Conservation (phyloP, 2,329 filamentous ascomycete species). For the Monosporascus sp. region DNA sequence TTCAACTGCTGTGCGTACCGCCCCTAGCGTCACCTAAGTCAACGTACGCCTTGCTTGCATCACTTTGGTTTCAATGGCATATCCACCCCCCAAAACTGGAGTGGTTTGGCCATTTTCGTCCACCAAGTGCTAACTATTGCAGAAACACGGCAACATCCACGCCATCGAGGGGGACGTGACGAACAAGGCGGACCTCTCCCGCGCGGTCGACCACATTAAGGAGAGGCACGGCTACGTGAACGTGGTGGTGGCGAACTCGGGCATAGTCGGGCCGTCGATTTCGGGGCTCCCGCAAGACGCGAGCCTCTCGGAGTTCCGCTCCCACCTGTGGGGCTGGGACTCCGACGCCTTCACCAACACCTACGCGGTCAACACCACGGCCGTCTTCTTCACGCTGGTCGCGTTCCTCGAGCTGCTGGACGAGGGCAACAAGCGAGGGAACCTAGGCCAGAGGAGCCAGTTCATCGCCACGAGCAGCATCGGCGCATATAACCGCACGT, state of each 20-base stretch:
- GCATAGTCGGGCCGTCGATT: conserved; percentile 33
- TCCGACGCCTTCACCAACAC: conserved; percentile 53
- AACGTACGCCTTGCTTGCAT: background rate
- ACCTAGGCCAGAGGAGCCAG: conserved; percentile 37
- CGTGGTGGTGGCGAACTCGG: conserved; percentile 54
- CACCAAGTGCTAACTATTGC: background rate
- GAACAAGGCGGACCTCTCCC: conserved; percentile 40
- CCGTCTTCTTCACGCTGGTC: conserved; percentile 58
- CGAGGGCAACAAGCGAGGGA: conserved; percentile 47
- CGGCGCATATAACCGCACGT: conserved; percentile 54
- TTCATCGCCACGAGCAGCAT: conserved; percentile 60
- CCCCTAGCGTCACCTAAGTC: conserved; percentile 3
- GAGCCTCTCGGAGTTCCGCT: conserved; percentile 13
- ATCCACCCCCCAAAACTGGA: no score
- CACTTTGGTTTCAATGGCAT: no score
- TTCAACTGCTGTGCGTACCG: conserved; percentile 19
- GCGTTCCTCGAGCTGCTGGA: conserved; percentile 58
- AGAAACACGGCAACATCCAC: conserved; percentile 24
- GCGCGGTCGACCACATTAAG: conserved; percentile 49
- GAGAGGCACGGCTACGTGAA: conserved; percentile 54
- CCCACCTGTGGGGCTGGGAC: conserved; percentile 10
- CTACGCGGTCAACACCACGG: conserved; percentile 54
- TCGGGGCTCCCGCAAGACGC: conserved; percentile 34
- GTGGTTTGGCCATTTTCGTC: conserved; percentile 7
- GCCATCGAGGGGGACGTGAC: conserved; percentile 28